These are phyloP conservation scores for Astrephomene gubernaculifera DNA, from an alignment of 139 green algal genomes.

Conservation along the genomic window DNA sequence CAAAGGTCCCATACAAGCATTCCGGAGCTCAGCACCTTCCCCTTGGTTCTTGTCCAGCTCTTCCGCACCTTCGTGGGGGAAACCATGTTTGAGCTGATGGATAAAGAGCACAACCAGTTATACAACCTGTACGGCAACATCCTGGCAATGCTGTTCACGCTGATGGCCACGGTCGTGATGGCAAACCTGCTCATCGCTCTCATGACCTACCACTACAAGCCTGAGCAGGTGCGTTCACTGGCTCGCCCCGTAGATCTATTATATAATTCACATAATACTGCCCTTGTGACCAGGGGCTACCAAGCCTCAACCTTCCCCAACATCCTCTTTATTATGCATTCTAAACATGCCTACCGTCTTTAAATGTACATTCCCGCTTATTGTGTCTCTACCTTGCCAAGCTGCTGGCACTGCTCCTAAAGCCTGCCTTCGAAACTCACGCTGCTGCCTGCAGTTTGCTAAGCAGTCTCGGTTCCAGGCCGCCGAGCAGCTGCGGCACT, in stretches of 20 bases:
- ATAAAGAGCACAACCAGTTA: not conserved
- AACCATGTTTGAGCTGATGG: constrained; percentile 4
- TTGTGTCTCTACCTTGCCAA: too few species aligned
- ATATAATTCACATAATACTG: too few species aligned
- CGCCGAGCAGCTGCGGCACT: not conserved
- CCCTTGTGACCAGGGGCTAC: not conserved
- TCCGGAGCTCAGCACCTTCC: not conserved
- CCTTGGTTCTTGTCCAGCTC: not conserved
- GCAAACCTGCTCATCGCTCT: constrained; percentile 28
- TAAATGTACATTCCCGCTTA: too few species aligned
- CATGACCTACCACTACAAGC: constrained; percentile 8
- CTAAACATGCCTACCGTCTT: not conserved
- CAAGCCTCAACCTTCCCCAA: not conserved
- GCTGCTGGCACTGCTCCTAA: too few species aligned
- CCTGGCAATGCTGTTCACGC: not conserved
- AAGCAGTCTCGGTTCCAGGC: not conserved
- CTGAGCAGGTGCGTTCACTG: constrained; percentile 6
- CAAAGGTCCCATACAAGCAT: not conserved
- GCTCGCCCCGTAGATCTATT: too few species aligned
- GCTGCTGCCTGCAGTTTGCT: not conserved
- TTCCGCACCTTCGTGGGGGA: constrained; percentile 30
- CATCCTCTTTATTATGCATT: not conserved
- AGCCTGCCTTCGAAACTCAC: not conserved
- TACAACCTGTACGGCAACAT: constrained; percentile 32
- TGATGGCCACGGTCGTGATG: not conserved